Evolutionary conservation across 768 basidiomycete genomes (phyloP).

Genomic region (Mycena epipterygia): DNA sequence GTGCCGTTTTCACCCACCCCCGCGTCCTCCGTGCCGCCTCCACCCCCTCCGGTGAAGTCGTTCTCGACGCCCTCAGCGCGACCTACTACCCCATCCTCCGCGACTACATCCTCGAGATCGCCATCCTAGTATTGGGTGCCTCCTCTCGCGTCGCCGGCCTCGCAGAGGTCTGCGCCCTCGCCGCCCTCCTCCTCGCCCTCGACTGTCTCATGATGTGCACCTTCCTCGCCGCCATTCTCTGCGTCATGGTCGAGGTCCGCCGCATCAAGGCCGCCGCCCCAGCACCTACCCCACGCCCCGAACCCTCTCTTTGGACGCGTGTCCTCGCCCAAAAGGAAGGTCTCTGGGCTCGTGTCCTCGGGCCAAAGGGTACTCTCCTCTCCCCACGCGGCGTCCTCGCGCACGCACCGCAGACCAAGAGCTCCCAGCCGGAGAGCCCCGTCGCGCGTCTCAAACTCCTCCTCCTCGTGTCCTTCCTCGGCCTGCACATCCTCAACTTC

Average conservation of each 20-base stretch:
- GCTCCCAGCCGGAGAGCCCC: slow-evolving; percentile 71
- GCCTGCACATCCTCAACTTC: slow-evolving; percentile 92
- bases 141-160: slow-evolving; percentile 90
- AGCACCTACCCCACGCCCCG: slow-evolving; percentile 47
- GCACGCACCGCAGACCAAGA: neutral
- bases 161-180: slow-evolving; percentile 94
- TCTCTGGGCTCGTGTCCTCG: slow-evolving; percentile 24
- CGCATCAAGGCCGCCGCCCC: slow-evolving; percentile 67
- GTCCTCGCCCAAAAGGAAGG: neutral
- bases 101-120: slow-evolving; percentile 94
- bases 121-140: slow-evolving; percentile 89
- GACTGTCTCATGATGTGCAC: slow-evolving; percentile 93
- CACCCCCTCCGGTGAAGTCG: slow-evolving; percentile 81
- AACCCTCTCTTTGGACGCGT: slow-evolving; percentile 16
- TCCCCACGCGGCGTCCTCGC: slow-evolving; percentile 23
- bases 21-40: slow-evolving; percentile 43
- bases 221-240: slow-evolving; percentile 89
- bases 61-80: slow-evolving; percentile 84
- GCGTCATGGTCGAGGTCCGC: slow-evolving; percentile 95
- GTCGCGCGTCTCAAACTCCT: slow-evolving; percentile 91
- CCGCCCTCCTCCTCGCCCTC: slow-evolving; percentile 86
- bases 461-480: slow-evolving; percentile 92
- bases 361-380: slow-evolving; percentile 31
- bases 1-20: slow-evolving; percentile 79
- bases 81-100: slow-evolving; percentile 89